Base-by-base conservation (phyloP, 169 alveolate species). In the Cyclospora cayetanensis region DNA sequence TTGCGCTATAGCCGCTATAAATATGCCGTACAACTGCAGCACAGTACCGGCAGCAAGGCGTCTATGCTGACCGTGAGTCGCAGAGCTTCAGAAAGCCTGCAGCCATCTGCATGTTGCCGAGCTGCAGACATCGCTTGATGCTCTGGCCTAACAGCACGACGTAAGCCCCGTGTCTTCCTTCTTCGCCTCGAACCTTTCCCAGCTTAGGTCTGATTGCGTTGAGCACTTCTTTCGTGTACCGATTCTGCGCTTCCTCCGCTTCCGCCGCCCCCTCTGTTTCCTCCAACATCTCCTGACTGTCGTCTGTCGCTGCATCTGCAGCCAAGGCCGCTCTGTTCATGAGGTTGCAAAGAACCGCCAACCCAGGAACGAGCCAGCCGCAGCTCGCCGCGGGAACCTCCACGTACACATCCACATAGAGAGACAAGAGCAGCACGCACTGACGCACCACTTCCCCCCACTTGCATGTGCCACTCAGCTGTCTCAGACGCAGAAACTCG, bases 31-130 rank as follows among this genome's bases (percentile, higher is more conserved):
- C n/a, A n/a, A n/a, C n/a, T n/a, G n/a, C n/a, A n/a, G n/a, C n/a
- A n/a, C n/a, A n/a, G n/a, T n/a, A n/a, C n/a, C n/a, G n/a, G n/a
- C n/a, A n/a, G n/a, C n/a, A n/a, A n/a, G n/a, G n/a, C n/a, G n/a
- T n/a, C n/a, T n/a, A n/a, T 37, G 79, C 95, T 27, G 41, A 95
- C 97, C 94, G 94, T 20, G 97, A 96, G 66, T 96, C 98, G 22
- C 95, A 95, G 46, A 96, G 95, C 93, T 96, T 96, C 76, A 96
- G 92, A 35, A 96, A 96, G 15, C 97, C 96, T 18, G 98, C 97
- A 3, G 98, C 98, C 98, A 96, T 96, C 68, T 96, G 98, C 98
- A 96, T 96, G 91, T 96, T 96, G 46, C 98, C 97, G n/a, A 96
- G 95, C 95, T 96, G 97, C 91, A 96, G 94, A 76, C 98, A 96